These are phyloP conservation scores for Aspergillus haitiensis DNA, from an alignment of 495 filamentous ascomycete genomes.

Conservation along the genomic window DNA sequence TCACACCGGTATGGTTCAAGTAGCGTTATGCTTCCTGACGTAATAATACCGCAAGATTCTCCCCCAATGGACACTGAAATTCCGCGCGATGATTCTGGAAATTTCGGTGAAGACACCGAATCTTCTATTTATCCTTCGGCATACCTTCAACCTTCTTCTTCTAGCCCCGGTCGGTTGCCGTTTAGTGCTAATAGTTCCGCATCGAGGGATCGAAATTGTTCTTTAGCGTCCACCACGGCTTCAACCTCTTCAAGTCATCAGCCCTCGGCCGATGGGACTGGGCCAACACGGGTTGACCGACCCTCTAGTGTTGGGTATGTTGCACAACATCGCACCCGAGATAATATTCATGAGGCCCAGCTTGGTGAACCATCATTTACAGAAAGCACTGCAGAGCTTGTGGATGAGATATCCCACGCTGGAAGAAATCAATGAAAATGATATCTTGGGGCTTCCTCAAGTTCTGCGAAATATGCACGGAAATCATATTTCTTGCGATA, in stretches of 20 bases:
- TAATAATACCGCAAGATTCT: slow-evolving; percentile 9
- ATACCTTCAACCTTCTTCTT: slow-evolving; percentile 34
- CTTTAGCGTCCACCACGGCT: slow-evolving; percentile 45
- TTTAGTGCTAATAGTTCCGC: slow-evolving; percentile 56
- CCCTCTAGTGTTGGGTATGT: slow-evolving; percentile 72
- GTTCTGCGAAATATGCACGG: slow-evolving; percentile 13
- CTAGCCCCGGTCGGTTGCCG: slow-evolving; percentile 53
- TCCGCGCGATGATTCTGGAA: slow-evolving; percentile 14
- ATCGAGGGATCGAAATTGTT: slow-evolving; percentile 50
- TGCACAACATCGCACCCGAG: slow-evolving; percentile 62
- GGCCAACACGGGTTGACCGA: slow-evolving; percentile 47
- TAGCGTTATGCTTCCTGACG: slow-evolving; percentile 12
- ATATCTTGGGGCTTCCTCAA: neutral
- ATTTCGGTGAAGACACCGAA: slow-evolving; percentile 5
- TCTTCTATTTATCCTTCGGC: slow-evolving; percentile 18
- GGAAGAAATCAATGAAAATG: slow-evolving; percentile 8
- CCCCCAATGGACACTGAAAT: slow-evolving; percentile 31
- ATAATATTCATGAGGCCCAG: slow-evolving; percentile 59
- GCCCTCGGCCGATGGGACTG: slow-evolving; percentile 15
- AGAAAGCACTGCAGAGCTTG: slow-evolving; percentile 52
- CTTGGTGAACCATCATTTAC: slow-evolving; percentile 53
- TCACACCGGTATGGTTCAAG: slow-evolving; percentile 53
- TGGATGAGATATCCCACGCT: slow-evolving; percentile 33
- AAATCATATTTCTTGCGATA: slow-evolving; percentile 4
- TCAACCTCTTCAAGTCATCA: slow-evolving; percentile 51